Evolutionary conservation across 2,329 filamentous ascomycete genomes (phyloP).

Genomic region (Fusarium piperis): DNA sequence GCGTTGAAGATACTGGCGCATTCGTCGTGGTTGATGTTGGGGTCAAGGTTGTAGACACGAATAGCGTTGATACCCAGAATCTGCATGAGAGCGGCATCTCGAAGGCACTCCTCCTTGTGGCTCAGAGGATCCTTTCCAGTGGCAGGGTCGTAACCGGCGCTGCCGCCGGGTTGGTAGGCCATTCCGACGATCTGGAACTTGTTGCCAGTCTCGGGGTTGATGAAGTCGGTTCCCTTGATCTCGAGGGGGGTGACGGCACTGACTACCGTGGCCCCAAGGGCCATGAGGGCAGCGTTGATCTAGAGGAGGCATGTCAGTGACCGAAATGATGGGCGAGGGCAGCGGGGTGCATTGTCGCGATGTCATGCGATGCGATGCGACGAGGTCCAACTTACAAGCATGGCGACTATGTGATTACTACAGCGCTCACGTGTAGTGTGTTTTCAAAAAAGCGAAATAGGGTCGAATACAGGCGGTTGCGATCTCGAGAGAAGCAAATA

Average conservation of each 20-base stretch:
- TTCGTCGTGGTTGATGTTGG: constrained; percentile 71
- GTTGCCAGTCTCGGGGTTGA: constrained; percentile 67
- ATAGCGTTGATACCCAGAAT: constrained; percentile 72
- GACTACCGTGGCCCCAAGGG: constrained; percentile 62
- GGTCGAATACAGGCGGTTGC: constrained; percentile 1
- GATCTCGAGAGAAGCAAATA: constrained; percentile 3
- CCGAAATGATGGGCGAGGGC: background rate
- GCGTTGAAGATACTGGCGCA: constrained; percentile 76
- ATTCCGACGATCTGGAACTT: constrained; percentile 74
- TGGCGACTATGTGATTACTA: constrained; percentile 22
- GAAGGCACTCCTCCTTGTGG: constrained; percentile 65
- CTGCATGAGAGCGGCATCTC: constrained; percentile 74
- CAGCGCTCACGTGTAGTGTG: background rate
- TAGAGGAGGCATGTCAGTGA: constrained; percentile 31
- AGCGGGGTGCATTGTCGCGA: background rate
- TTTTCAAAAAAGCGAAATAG: constrained; percentile 18
- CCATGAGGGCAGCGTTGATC: constrained; percentile 59
- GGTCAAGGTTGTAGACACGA: constrained; percentile 75
- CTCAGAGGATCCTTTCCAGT: constrained; percentile 68
- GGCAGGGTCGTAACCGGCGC: constrained; percentile 67
- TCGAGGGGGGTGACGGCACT: constrained; percentile 67
- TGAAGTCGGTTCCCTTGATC: constrained; percentile 66
- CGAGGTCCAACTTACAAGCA: constrained; percentile 39
- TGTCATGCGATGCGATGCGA: background rate
- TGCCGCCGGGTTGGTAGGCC: constrained; percentile 76